Base-by-base conservation (phyloP, 345 rosid species). In the Populus tremula region DNA sequence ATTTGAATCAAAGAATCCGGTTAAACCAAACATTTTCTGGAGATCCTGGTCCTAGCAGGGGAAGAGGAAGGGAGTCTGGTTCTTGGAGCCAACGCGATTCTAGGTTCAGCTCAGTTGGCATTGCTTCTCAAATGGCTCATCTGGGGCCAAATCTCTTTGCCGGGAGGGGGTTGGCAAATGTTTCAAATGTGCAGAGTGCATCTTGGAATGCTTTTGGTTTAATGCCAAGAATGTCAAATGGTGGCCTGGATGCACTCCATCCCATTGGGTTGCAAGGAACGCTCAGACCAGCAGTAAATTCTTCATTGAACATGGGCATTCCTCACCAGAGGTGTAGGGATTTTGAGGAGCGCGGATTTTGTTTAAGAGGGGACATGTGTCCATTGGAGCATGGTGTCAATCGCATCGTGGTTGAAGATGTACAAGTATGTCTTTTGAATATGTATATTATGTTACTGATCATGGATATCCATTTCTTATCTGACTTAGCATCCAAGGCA, bases 311-410 rank as follows among this genome's bases (percentile, higher is more conserved):
- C 86, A 83, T 91, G 82, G 92, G 94, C 78, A 93, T 96, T 84
- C 89, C 91, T 77, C 89, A 87, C 65, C 96, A 92, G 68, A 79
- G 94, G 62, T 96, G 99, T 81, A 92, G 98, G 81, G 99, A 96
- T 81, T 96, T 93, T 87, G 99, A 96, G 85, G 99, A 96, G 81
- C 98, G 96, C 74, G 99, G 99, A 65, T 96, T 91, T 88, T 96
- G 99, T 87, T 87, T 96, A 53, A 89, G 97, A 90, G 98, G 99
- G 62, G 99, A 93, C 84, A 93, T 96, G 92, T 96, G 98, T 85
- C 99, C 97, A 10, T 92, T 96, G 99, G 99, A 96, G 94, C 99
- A 96, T 89, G 99, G 99, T 76, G 88, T 96, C 73, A 96, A 96
- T 87, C 97, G 92, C 49, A 96, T 96, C 80, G 99, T 93, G 77